Base-by-base conservation (phyloP, 805 yeast species). In the Yarrowia sp. region DNA sequence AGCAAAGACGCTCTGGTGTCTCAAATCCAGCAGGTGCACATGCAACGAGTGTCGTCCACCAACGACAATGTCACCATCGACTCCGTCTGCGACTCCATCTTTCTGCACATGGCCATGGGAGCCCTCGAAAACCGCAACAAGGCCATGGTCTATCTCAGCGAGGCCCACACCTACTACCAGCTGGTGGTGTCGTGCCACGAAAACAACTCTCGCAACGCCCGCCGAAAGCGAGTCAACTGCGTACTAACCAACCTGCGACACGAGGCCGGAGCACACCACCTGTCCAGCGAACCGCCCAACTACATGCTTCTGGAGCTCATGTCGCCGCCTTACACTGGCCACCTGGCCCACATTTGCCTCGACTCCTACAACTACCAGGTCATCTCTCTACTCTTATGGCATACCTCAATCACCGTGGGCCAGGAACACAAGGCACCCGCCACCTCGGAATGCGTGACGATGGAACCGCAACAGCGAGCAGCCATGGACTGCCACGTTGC, bases 121-220 rank as follows among this genome's bases (percentile, higher is more conserved):
- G 61, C 61, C 38, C 61, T 55, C 61, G 46, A 39, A 20, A 55
- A 55, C 61, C 36, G 61, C 46, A 55, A 55, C 61, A 55, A 55
- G 61, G 61, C 61, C 46, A 55, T 55, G 61, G 61, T 55, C 36
- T 55, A 55, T n/a, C 61, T 55, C 46, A 55, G 61, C 46, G 61
- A 55, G 46, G 61, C 61, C 36, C 61, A 55, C 36, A 40, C 61
- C 36, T 55, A 55, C 46, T 55, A 39, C 36, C 46, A 55, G 20
- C 36, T 55, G 17, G 46, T 30, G 34, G 40, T 38, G 34, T 52
- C 43, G 7, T 38, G 58, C 43, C 43, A 36, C 38, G 43, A 52
- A 14, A 14, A 19, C 20, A 24, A 10, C 15, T 55, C 46, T 24
- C 46, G 36, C 36, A 55, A 55, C 61, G 61, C 61, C 36, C 61